phyloP scores from a whole-genome alignment of 2,329 filamentous ascomycete genomes.

The Hypomyces perniciosus region DNA sequence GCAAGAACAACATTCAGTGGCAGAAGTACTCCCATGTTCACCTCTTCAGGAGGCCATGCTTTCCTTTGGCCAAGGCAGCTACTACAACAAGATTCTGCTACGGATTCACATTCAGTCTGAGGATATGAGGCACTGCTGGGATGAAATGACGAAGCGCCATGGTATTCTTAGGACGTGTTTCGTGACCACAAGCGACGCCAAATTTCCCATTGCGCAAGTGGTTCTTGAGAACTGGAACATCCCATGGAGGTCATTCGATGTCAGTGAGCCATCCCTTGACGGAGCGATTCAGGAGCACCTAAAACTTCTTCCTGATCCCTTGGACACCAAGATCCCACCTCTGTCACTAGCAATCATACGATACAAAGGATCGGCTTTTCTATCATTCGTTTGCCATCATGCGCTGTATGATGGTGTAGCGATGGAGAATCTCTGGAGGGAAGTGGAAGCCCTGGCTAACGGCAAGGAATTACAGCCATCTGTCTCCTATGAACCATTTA shows the following conservation, averaged over 20 bases:
- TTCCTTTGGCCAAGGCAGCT: slow-evolving; percentile 47
- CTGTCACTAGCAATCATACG: slow-evolving; percentile 39
- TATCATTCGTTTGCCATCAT: slow-evolving; percentile 62
- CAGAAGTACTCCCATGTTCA: slow-evolving; percentile 69
- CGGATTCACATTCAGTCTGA: slow-evolving; percentile 45
- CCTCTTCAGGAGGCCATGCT: slow-evolving; percentile 87
- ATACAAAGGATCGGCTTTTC: slow-evolving; percentile 25
- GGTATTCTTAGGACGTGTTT: slow-evolving; percentile 76
- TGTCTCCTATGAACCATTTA: slow-evolving; percentile 56
- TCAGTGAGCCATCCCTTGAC: slow-evolving; percentile 28
- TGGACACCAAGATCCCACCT: slow-evolving; percentile 42
- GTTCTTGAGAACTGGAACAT: slow-evolving; percentile 46
- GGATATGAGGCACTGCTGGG: slow-evolving; percentile 56
- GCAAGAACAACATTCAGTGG: slow-evolving; percentile 31
- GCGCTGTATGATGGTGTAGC: slow-evolving; percentile 82
- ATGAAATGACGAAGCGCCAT: slow-evolving; percentile 57
- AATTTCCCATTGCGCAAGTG: slow-evolving; percentile 65
- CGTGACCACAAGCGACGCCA: slow-evolving; percentile 52
- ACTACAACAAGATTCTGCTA: slow-evolving; percentile 68
- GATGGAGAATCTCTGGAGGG: slow-evolving; percentile 61
- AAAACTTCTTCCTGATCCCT: slow-evolving; percentile 28
- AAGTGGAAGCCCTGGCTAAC: slow-evolving; percentile 57
- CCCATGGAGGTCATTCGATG: slow-evolving; percentile 35
- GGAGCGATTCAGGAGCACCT: slow-evolving; percentile 36
- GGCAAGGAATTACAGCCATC: slow-evolving; percentile 41